Evolutionary conservation across 2,329 filamentous ascomycete species (phyloP).

Genomic region (Apiospora phragmitis): DNA sequence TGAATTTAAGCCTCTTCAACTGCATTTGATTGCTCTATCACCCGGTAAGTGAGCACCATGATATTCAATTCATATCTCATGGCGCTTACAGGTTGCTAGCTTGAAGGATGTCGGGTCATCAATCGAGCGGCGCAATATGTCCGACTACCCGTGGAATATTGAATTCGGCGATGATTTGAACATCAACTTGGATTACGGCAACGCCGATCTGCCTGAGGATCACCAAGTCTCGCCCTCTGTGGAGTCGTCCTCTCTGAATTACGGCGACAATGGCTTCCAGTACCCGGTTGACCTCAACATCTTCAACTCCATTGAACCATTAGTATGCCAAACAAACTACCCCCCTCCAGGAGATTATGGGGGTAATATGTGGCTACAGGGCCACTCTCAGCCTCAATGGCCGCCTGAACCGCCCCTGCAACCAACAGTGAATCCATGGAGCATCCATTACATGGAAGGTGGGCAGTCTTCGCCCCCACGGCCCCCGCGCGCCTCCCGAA

Average conservation of each 20-base stretch:
- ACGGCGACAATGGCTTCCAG: neutral
- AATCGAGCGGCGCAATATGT: neutral
- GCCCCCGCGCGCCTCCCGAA: neutral
- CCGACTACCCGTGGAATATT: neutral
- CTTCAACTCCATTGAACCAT: neutral
- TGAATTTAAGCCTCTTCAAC: neutral
- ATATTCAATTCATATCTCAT: neutral
- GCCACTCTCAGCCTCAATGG: neutral
- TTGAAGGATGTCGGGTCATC: neutral
- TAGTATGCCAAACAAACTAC: too few species aligned
- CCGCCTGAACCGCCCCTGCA: neutral
- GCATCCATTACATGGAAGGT: neutral
- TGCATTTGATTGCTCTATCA: neutral
- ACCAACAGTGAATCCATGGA: neutral
- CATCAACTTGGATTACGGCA: neutral
- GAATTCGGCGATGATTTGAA: neutral
- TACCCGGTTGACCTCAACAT: neutral
- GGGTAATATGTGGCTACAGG: neutral
- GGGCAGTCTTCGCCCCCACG: neutral
- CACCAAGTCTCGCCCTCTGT: neutral
- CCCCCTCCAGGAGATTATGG: neutral
- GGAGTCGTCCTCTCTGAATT: neutral
- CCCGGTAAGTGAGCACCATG: neutral
- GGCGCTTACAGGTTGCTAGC: neutral
- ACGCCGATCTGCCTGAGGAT: neutral